A percentile compares a stretch with the other conserved stretches of the same genome.
phyloP scores from a whole-genome alignment of 805 yeast species.

The Blastobotrys muscicola region DNA sequence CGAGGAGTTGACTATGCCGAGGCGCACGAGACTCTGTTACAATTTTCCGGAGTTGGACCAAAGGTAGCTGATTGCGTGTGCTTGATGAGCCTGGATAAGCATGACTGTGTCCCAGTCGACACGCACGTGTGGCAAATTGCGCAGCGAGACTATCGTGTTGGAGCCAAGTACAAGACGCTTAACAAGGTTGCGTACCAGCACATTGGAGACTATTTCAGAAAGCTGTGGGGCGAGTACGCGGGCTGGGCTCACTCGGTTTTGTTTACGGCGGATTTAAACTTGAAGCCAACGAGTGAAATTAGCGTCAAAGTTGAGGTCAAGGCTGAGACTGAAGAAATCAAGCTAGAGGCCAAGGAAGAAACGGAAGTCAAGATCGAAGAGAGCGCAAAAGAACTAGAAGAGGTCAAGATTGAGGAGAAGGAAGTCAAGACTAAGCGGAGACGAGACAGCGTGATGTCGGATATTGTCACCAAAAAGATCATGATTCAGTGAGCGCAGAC shows the following conservation, averaged over 20 bases:
- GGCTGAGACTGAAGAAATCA: not conserved
- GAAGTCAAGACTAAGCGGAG: too few relatives aligned
- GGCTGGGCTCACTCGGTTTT: slow-evolving; percentile 99
- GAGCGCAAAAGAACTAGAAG: too few relatives aligned
- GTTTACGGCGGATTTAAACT: slow-evolving; percentile 66
- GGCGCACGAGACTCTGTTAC: slow-evolving; percentile 50
- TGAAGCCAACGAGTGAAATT: slow-evolving; percentile 31
- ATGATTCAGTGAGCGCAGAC: too few relatives aligned
- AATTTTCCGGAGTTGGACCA: slow-evolving; percentile 87
- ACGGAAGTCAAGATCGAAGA: not conserved
- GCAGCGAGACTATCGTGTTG: slow-evolving; percentile 62
- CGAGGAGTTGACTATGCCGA: slow-evolving; percentile 39
- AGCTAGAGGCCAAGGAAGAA: not conserved
- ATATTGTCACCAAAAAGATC: too few relatives aligned
- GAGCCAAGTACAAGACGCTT: slow-evolving; percentile 34
- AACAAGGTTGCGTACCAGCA: slow-evolving; percentile 43
- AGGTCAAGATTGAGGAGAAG: too few relatives aligned
- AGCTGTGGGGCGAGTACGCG: slow-evolving; percentile 81
- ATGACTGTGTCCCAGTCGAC: slow-evolving; percentile 87
- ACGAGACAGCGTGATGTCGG: too few relatives aligned
- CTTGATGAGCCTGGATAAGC: slow-evolving; percentile 80
- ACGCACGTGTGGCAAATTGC: slow-evolving; percentile 93
- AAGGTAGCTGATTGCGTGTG: slow-evolving; percentile 97
- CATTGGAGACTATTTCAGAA: slow-evolving; percentile 50
- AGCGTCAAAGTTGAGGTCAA: not conserved